Evolutionary conservation across 176 grass and related monocot species (phyloP), one percentile per base, ranked within the genome.

Genomic region (Rhynchospora tenuis): DNA sequence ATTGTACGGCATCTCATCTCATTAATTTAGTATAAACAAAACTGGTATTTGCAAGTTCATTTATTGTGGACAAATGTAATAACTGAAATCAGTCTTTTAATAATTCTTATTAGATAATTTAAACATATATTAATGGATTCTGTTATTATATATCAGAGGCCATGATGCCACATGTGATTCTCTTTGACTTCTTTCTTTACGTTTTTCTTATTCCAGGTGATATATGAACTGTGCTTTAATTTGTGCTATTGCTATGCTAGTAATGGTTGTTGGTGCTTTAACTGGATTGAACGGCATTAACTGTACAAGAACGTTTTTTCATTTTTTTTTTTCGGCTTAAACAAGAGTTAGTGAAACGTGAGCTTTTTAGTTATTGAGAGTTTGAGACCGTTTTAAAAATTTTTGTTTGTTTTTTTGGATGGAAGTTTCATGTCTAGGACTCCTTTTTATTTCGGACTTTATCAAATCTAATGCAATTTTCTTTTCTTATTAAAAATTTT

Each of bases 181-280:
- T 48, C 46, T 64, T 81, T 82, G 43, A 67, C 59, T 52, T 67
- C 22, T 17, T 64, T 48, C 24, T 66, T 82, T 46, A 17, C 55
- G 12, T 76, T 31, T 55, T 29, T 3, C 1, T 29, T 77, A 70
- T 55, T 74, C 27, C 26, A 46, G 44, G 44, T 46, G 1, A 20
- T 71, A 76, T 45, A 24, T 51, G 16, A 16, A 63, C 56, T 9
- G 5, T 38, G 29, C 13, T 65, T 48, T 44, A 46, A 46, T 26
- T 52, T 64, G 15, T 66, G 33, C 20, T 48, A 51, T 28, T 66
- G 17, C 16, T 82, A 67, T 82, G 45, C 57, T 67, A 82, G 67
- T 64, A 82, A 82, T 64, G 38, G 50, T 82, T 64, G 54, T 27
- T 38, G 33, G 33, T 82, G 43, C 7, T 82, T 82, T 82, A 50